Evolutionary conservation across 768 basidiomycete species (phyloP).

Genomic region (Russula compacta): DNA sequence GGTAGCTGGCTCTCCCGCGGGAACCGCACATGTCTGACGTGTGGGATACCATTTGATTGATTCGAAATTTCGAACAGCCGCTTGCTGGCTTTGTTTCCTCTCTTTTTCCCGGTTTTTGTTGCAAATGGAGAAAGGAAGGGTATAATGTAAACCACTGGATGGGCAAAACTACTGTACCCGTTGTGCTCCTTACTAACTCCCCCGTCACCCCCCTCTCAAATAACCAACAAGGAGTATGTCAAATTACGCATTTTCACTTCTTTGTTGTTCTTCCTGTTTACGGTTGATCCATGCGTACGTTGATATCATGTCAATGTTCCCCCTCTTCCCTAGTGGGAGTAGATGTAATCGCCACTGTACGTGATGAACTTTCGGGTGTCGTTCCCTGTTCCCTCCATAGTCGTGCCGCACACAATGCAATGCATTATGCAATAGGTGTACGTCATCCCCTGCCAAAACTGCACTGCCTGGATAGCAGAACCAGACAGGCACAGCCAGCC

Average conservation of each 20-base stretch:
- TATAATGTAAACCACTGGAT: constrained; percentile 1
- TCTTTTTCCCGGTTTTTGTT: background rate
- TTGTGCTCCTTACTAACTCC: background rate
- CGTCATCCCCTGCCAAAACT: no score
- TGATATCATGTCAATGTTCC: background rate
- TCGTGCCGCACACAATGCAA: no score
- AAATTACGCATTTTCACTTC: background rate
- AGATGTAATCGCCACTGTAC: background rate
- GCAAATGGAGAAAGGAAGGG: background rate
- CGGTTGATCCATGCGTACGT: background rate
- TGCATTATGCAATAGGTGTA: no score
- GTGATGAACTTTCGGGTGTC: background rate
- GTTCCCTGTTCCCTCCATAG: background rate
- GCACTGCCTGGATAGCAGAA: no score
- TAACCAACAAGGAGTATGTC: background rate
- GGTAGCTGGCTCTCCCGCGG: constrained; percentile 11
- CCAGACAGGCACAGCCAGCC: no score
- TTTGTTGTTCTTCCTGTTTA: background rate
- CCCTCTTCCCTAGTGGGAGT: background rate
- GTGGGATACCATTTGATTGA: constrained; percentile 12
- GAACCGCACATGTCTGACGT: constrained; percentile 11
- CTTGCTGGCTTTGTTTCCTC: background rate
- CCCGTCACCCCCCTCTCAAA: background rate
- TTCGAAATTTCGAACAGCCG: background rate
- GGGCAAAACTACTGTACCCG: background rate